Base-by-base conservation (phyloP, 2,329 filamentous ascomycete species). In the Ascochyta clinopodiicola region DNA sequence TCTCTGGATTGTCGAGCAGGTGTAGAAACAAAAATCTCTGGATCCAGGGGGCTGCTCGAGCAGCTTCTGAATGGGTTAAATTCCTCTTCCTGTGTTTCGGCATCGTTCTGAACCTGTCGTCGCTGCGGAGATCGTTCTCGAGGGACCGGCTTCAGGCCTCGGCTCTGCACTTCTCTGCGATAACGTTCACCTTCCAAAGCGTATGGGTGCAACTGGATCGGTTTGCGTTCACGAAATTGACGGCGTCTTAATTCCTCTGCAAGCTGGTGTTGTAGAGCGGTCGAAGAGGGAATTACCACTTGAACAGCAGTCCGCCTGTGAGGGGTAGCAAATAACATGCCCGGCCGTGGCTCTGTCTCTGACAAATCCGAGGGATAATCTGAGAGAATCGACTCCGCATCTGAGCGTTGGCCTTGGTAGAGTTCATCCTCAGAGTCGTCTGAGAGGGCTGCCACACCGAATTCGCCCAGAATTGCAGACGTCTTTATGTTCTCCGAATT, bases 201-300 rank as follows among this genome's bases (percentile, higher is more conserved):
- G 56, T 81, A 82, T 2, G 80, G 80, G 67, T 81, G 78, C 25
- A 82, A 61, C 59, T 82, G 80, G 42, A 80, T 80, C 13, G 79
- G 76, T 42, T 79, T 80, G 9, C 80, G 70, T 40, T 76, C 66
- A n/a, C 80, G 72, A 21, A 82, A 70, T 8, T 69, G 75, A 36
- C 79, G 70, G 21, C 78, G 70, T 27, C 51, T 57, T 31, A 57
- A 46, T 35, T 56, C 61, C 15, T 64, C 61, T 17, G 46, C 56
- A 35, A 60, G 57, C 15, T 61, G 56, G 9, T 42, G 50, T 35
- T 64, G 65, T 34, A 63, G 38, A 50, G 55, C 53, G 13, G 50
- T 62, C 24, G 66, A 64, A n/a, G 50, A 61, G 29, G 67, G 67
- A 60, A 75, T 72, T 17, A 74, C 59, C 2, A 75, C 64, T 21